Evolutionary conservation across 805 yeast species (phyloP).

Genomic region (Metschnikowia shivogae): DNA sequence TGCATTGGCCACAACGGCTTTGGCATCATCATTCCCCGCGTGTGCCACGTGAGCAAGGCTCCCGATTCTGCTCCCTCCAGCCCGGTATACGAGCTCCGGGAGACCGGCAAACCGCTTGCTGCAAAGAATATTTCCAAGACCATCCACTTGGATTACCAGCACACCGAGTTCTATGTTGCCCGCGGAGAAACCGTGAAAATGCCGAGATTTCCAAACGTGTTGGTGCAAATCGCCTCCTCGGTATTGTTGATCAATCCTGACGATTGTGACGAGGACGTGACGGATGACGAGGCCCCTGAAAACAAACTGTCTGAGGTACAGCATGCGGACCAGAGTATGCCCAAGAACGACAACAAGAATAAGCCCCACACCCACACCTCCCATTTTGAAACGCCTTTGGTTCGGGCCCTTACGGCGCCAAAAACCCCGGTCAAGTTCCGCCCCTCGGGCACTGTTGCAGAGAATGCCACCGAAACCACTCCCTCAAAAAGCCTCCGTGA

Average conservation of each 20-base stretch:
- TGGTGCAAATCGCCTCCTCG: conserved; percentile 71
- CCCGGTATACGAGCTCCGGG: conserved; percentile 19
- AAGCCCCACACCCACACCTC: background rate
- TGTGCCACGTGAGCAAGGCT: conserved; percentile 29
- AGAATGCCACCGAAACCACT: background rate
- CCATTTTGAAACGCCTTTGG: background rate
- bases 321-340: background rate
- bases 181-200: conserved; percentile 61
- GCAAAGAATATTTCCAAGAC: conserved; percentile 27
- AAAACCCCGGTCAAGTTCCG: background rate
- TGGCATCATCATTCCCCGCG: conserved; percentile 57
- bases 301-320: background rate
- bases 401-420: background rate
- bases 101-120: conserved; percentile 20
- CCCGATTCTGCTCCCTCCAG: conserved; percentile 5
- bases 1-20: conserved; percentile 86
- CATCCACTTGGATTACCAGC: conserved; percentile 36
- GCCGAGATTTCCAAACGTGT: conserved; percentile 58
- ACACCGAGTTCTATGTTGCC: conserved; percentile 54
- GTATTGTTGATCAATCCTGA: conserved; percentile 47
- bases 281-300: conserved; percentile 38
- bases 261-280: conserved; percentile 40
- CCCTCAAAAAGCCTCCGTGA: conserved; percentile 5
- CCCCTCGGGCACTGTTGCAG: background rate
- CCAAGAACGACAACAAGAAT: conserved; percentile 4